Evolutionary conservation across 164 flowering plant species (phyloP).

Genomic region (Platanus orientalis): DNA sequence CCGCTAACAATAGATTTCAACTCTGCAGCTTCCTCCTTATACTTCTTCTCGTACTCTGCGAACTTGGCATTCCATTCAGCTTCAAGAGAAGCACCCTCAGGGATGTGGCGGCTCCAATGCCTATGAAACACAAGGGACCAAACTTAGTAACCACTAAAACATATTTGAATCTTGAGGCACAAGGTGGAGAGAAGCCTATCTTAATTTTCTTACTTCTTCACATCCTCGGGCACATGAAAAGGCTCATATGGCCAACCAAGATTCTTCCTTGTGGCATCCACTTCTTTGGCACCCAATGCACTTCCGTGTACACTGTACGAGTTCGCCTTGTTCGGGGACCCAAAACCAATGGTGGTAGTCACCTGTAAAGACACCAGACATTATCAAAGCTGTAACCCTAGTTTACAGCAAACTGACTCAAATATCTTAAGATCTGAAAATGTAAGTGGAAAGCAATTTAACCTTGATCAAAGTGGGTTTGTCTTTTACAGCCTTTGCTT

Average conservation of each 20-base stretch:
- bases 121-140: slow-evolving; percentile 28
- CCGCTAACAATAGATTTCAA: slow-evolving; percentile 64
- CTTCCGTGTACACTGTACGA: slow-evolving; percentile 91
- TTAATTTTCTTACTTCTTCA: slow-evolving; percentile 60
- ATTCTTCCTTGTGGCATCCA: slow-evolving; percentile 92
- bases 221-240: slow-evolving; percentile 96
- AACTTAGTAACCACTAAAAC: neutral
- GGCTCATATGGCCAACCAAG: slow-evolving; percentile 93
- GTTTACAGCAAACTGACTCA: neutral
- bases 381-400: neutral
- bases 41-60: slow-evolving; percentile 89
- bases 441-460: neutral
- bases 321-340: slow-evolving; percentile 97
- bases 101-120: slow-evolving; percentile 91
- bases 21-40: slow-evolving; percentile 81
- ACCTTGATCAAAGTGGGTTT: slow-evolving; percentile 97
- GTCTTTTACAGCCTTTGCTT: slow-evolving; percentile 90
- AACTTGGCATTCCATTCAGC: slow-evolving; percentile 94
- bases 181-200: too few species aligned
- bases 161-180: neutral
- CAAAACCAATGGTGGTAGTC: slow-evolving; percentile 95
- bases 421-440: neutral
- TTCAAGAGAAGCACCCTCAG: slow-evolving; percentile 82
- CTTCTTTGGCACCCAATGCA: slow-evolving; percentile 95
- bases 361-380: slow-evolving; percentile 41